These are phyloP conservation scores for Adansonia digitata DNA, from an alignment of 345 rosid species.

Conservation along the genomic window DNA sequence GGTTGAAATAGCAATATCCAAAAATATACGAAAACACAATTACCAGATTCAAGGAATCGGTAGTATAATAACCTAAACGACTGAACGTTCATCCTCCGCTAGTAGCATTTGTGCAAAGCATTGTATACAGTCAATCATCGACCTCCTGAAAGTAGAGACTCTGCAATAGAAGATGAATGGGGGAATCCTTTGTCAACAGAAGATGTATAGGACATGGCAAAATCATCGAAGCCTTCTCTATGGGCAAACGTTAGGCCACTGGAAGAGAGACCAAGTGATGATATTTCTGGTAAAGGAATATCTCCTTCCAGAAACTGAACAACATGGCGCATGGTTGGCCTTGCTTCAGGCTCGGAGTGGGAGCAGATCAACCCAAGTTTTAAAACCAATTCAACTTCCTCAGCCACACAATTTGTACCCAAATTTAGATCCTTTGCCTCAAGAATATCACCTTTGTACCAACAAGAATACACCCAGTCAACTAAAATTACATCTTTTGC, in stretches of 20 bases:
- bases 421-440: slow-evolving; percentile 40
- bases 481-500: slow-evolving; percentile 31
- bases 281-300: slow-evolving; percentile 34
- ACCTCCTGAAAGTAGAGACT: slow-evolving; percentile 10
- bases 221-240: slow-evolving; percentile 40
- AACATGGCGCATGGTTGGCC: slow-evolving; percentile 62
- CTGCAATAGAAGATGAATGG: background rate
- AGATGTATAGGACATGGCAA: slow-evolving; percentile 13
- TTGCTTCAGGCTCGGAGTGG: slow-evolving; percentile 33
- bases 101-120: too few relatives aligned
- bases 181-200: background rate
- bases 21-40: too few relatives aligned
- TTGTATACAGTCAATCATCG: too few relatives aligned
- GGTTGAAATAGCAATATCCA: too few relatives aligned
- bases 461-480: slow-evolving; percentile 41
- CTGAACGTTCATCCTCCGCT: too few relatives aligned
- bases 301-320: slow-evolving; percentile 43
- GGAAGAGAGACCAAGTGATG: slow-evolving; percentile 29
- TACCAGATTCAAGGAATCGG: too few relatives aligned
- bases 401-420: slow-evolving; percentile 27
- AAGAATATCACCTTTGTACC: slow-evolving; percentile 32
- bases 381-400: slow-evolving; percentile 49
- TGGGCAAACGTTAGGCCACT: slow-evolving; percentile 28
- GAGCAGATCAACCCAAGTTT: slow-evolving; percentile 61
- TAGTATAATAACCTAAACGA: too few relatives aligned